These are phyloP conservation scores for Chalciporus pseudorubinellus DNA, from an alignment of 768 basidiomycete genomes.

Conservation along the genomic window DNA sequence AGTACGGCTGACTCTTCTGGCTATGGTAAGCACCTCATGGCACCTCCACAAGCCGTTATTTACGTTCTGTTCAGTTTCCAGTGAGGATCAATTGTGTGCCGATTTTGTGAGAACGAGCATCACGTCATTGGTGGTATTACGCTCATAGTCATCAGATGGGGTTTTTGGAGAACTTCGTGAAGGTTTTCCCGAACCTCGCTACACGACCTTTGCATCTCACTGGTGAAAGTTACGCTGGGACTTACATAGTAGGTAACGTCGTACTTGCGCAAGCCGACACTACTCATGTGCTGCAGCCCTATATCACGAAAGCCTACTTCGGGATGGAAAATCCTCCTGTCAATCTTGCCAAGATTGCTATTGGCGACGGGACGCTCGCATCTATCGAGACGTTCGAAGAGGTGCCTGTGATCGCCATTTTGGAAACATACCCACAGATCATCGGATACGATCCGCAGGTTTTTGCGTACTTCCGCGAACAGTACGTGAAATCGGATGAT, in stretches of 20 bases:
- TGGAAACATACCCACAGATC: conserved; percentile 75
- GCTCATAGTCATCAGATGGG: conserved; percentile 56
- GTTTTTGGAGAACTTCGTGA: conserved; percentile 66
- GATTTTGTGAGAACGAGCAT: conserved; percentile 37
- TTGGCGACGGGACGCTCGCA: conserved; percentile 63
- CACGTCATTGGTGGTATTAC: neutral
- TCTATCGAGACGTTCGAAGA: conserved; percentile 48
- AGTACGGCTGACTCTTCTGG: conserved; percentile 59
- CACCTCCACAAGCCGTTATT: neutral
- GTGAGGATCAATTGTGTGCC: conserved; percentile 60
- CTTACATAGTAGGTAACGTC: conserved; percentile 51
- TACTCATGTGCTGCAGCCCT: conserved; percentile 48
- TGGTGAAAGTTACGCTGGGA: conserved; percentile 74
- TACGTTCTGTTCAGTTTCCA: conserved; percentile 38
- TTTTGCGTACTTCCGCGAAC: conserved; percentile 63
- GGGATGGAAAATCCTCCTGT: conserved; percentile 60
- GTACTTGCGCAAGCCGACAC: too few relatives aligned
- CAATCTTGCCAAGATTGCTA: conserved; percentile 59
- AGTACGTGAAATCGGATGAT: conserved; percentile 41
- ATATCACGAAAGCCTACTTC: conserved; percentile 72
- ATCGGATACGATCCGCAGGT: conserved; percentile 70
- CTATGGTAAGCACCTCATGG: conserved; percentile 41
- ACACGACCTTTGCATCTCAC: conserved; percentile 66
- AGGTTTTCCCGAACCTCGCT: conserved; percentile 67
- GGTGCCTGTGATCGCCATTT: conserved; percentile 53